Base-by-base conservation (phyloP, 345 rosid species). In the Aegle marmelos region DNA sequence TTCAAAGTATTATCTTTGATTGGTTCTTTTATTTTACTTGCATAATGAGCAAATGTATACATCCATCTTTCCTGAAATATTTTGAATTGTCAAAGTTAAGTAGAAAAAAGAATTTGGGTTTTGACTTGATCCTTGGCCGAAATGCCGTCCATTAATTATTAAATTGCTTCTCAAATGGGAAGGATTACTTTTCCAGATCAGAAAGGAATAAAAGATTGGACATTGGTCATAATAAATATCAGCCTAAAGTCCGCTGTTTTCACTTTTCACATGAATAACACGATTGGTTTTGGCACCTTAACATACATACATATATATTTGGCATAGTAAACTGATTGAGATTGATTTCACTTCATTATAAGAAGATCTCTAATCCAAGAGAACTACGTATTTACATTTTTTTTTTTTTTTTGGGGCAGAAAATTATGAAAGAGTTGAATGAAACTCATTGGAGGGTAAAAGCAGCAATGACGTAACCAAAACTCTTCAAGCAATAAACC, bases 21-120 rank as follows among this genome's bases (percentile, higher is more conserved):
- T 6, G 7, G 21, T 69, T 36, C 39, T 27, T 14, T 14, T 14
- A 28, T 63, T 62, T 28, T 45, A 27, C 16, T 19, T 70, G 22
- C 37, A 31, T 7, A 0, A 24, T 5, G 8, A 9, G 31, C 25
- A 31, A 31, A 7, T 11, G 34, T 14, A 2, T 0, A 13, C 25
- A 17, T 16, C 36, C 10, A 53, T 58, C 33, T 16, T 5, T 7
- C 28, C 77, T 53, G 65, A 17, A 41, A 24, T 33, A 9, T 59
- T 73, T 61, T 74, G 70, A 74, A 19, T 17, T 3, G 45, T 74
- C 78, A 60, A 61, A 28, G 34, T 34, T 31, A 65, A 22, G 50
- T 22, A 41, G 21, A 6, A 4, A 67, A 45, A 10, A 22, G 6
- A 13, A n/a, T 14, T 64, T 21, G 37, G 13, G 45, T 21, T 33